Base-by-base conservation (phyloP, 352 stramenopile species). In the Thraustotheca clavata region DNA sequence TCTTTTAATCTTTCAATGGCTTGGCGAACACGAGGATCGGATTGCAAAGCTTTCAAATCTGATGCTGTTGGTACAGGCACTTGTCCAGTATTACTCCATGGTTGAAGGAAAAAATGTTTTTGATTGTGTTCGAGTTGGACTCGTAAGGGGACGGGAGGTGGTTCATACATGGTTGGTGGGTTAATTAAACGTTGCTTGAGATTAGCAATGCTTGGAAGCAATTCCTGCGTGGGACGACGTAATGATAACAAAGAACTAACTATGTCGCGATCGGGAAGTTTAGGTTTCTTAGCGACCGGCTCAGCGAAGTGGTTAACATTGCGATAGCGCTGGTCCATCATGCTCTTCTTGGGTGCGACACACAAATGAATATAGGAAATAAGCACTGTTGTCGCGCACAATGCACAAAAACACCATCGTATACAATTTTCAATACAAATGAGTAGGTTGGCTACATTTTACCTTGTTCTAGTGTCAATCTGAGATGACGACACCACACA, bases 161-260 rank as follows among this genome's bases (percentile, higher is more conserved):
- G n/a, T n/a, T n/a, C n/a, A n/a, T n/a, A n/a, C n/a, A n/a, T n/a
- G n/a, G n/a, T n/a, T n/a, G n/a, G n/a, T n/a, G n/a, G n/a, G n/a
- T n/a, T n/a, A n/a, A n/a, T n/a, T n/a, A n/a, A n/a, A n/a, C 43
- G 43, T 9, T 24, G 2, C 24, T 18, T 31, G 43, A 18, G 2
- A 31, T 9, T 52, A 2, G 43, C 11, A 11, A 52, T 24, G n/a
- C 43, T 14, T 31, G 43, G 43, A 31, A 52, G 43, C 43, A 31
- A 31, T 31, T 24, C 11, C 9, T 14, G 43, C 11, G 11, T 52
- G 29, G 49, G 29, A 16, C 52, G 55, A 9, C 57, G 57, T 12
- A 65, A 33, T 16, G 57, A 12, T 7, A 65, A 33, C 38, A 65
- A 55, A 9, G 57, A 65, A 27, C 36, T 22, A 2, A 55, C 57